phyloP scores from a whole-genome alignment of 2,329 filamentous ascomycete genomes.

The Aureobasidium mangrovei region DNA sequence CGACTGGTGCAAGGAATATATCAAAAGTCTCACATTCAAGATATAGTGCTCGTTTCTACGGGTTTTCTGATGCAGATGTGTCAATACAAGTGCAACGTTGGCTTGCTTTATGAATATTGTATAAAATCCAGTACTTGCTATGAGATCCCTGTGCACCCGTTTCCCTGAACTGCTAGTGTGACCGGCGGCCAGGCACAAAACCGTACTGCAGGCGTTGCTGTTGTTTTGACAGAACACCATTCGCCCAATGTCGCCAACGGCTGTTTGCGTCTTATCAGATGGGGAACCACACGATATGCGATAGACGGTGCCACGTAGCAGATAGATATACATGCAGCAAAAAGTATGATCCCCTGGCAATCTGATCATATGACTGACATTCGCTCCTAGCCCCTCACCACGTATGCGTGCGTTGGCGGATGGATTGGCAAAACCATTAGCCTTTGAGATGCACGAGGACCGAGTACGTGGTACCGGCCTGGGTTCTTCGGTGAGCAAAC shows the following conservation, averaged over 20 bases:
- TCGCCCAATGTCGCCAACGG: not conserved
- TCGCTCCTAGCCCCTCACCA: not conserved
- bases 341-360: no score
- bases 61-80: constrained; percentile 4
- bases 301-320: not conserved
- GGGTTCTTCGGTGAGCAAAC: not conserved
- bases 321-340: not conserved
- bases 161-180: constrained; percentile 1
- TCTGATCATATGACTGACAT: no score
- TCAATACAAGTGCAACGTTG: not conserved
- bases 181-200: not conserved
- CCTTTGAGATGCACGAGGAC: no score
- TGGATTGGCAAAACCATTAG: no score
- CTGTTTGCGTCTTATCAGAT: not conserved
- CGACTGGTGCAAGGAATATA: not conserved
- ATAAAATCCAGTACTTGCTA: not conserved
- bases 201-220: not conserved
- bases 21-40: constrained; percentile 1
- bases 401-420: not conserved
- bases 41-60: constrained; percentile 5
- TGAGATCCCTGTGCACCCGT: constrained; percentile 5
- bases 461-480: no score
- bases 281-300: no score
- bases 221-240: not conserved
- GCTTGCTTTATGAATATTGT: not conserved